These are phyloP conservation scores for Didymella sp. DNA, from an alignment of 2,329 filamentous ascomycete genomes.

Conservation along the genomic window DNA sequence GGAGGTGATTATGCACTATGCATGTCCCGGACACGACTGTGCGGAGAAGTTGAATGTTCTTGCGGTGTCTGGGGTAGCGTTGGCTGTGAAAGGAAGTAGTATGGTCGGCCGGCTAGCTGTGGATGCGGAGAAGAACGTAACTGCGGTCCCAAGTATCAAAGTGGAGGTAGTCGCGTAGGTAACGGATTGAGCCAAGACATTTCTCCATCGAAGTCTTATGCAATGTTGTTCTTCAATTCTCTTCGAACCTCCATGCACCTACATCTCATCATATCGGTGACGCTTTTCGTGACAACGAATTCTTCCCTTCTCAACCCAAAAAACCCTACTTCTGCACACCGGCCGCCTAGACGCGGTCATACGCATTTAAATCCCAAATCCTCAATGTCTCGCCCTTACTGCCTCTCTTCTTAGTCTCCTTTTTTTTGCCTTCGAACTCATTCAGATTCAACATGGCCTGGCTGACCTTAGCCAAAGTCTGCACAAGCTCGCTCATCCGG, in stretches of 20 bases:
- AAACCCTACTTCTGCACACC: too few relatives aligned
- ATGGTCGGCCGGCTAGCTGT: background rate
- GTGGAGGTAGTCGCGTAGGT: background rate
- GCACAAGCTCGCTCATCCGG: slow-evolving; percentile 55
- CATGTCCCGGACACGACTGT: slow-evolving; percentile 20
- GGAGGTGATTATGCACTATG: background rate
- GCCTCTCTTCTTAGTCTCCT: slow-evolving; percentile 52
- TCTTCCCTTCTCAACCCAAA: too few relatives aligned
- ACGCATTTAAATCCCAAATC: slow-evolving; percentile 52
- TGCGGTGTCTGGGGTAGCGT: slow-evolving; percentile 16
- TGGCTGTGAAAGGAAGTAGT: slow-evolving; percentile 19
- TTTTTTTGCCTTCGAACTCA: slow-evolving; percentile 45
- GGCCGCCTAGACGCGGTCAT: slow-evolving; percentile 21
- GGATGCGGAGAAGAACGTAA: background rate
- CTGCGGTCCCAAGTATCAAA: background rate
- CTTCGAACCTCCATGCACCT: too few relatives aligned
- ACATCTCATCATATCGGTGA: too few relatives aligned
- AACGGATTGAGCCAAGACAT: too few relatives aligned
- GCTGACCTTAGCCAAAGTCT: slow-evolving; percentile 75
- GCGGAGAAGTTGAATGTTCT: slow-evolving; percentile 15
- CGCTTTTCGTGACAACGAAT: too few relatives aligned
- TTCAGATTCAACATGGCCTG: slow-evolving; percentile 69
- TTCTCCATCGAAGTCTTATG: too few relatives aligned
- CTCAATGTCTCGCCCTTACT: slow-evolving; percentile 52
- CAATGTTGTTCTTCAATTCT: too few relatives aligned